Evolutionary conservation across 139 green algal species (phyloP).

Genomic region (Diplosphaera chodatii): DNA sequence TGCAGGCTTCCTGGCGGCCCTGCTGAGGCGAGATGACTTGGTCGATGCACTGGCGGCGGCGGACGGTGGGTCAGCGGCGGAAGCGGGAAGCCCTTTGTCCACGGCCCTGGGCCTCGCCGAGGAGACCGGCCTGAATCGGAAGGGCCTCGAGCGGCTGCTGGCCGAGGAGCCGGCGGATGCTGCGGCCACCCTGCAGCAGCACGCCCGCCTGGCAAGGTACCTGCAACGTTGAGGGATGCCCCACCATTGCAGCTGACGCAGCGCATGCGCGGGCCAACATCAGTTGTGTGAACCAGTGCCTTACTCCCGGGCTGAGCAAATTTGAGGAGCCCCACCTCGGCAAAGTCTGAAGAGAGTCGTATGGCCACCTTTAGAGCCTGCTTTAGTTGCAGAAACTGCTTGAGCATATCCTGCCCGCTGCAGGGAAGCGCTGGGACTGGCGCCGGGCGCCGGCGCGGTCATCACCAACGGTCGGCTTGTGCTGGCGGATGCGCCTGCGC

Average conservation of each 20-base stretch:
- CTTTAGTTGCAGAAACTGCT: too few relatives aligned
- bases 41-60: constrained; percentile 10
- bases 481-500: neutral
- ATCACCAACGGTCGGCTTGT: constrained; percentile 63
- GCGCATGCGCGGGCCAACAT: too few relatives aligned
- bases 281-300: too few relatives aligned
- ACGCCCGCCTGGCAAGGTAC: neutral
- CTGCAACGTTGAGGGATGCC: too few relatives aligned
- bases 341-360: too few relatives aligned
- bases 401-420: too few relatives aligned
- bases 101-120: constrained; percentile 17
- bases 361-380: too few relatives aligned
- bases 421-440: constrained; percentile 31
- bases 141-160: constrained; percentile 4
- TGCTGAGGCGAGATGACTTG: constrained; percentile 14
- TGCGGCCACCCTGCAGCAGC: neutral
- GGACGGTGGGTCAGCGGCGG: neutral
- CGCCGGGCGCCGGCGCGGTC: constrained; percentile 34
- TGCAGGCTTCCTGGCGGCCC: constrained; percentile 14
- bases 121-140: constrained; percentile 23
- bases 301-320: too few relatives aligned
- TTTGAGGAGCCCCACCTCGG: too few relatives aligned
- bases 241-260: too few relatives aligned
- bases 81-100: constrained; percentile 1
- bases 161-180: neutral